Base-by-base conservation (phyloP, 805 yeast genomes). In the Hermanozyma aechmeae region DNA sequence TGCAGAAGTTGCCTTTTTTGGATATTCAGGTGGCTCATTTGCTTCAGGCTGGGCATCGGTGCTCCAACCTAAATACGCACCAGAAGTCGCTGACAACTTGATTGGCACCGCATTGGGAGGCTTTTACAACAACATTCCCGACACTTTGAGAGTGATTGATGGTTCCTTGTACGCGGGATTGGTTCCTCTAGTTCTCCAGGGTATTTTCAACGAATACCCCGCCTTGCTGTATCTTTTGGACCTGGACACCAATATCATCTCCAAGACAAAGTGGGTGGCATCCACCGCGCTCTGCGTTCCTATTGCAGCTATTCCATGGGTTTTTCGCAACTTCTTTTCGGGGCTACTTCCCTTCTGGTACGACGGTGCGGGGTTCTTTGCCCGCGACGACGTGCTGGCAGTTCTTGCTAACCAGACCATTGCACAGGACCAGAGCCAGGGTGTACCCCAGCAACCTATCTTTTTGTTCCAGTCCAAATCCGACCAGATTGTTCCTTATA, bases 401-500 rank as follows among this genome's bases (percentile, higher is more conserved):
- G n/a, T n/a, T n/a, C n/a, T n/a, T n/a, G n/a, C n/a, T n/a, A n/a
- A n/a, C n/a, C n/a, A n/a, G n/a, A n/a, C n/a, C n/a, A n/a, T n/a
- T n/a, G n/a, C n/a, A n/a, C n/a, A n/a, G n/a, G n/a, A n/a, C n/a
- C n/a, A n/a, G n/a, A n/a, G n/a, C n/a, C n/a, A 25, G 10, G 29
- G 34, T 11, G 32, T 36, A 7, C 55, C 55, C 2, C 38, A 42
- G 20, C 40, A 48, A 15, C 58, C 55, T 2, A 15, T 51, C 9
- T 51, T 46, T 25, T 32, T 47, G 1, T 49, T 37, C 28, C 54
- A 51, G 18, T 51, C 50, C 4, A 17, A 22, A 6, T 27, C 33
- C 5, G 56, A 52, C 28, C 39, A 39, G 16, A 36, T 51, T 6
- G 43, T 52, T 14, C 56, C 55, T 3, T 26, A 22, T 13, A 26